Evolutionary conservation across 2,329 filamentous ascomycete genomes (phyloP), one percentile per base, ranked within the genome.

Genomic region (Fusarium protoensiforme): DNA sequence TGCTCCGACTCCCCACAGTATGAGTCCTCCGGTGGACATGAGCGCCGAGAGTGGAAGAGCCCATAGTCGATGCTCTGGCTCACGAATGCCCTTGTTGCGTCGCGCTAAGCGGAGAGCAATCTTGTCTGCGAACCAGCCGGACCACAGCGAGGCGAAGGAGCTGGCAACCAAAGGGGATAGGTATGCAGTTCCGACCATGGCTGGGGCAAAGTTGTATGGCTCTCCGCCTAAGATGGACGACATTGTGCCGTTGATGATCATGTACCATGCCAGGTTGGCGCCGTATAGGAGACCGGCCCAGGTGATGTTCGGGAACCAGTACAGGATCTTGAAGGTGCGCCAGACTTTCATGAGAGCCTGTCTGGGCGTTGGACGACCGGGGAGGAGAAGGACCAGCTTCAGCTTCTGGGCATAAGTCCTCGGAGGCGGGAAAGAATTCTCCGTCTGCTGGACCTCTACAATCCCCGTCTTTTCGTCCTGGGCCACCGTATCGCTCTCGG

Each of bases 1-100:
- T 2, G 81, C 81, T 6, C 86, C 86, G 1, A 87, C 84, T 36
- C 86, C 86, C 85, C 85, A 87, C 5, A 86, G 71, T 57, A 87
- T 82, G 20, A 87, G 78, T 1, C 83, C 84, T 24, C 78, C 80
- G 1, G 83, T 81, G 0, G 84, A 78, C n/a, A 87, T 69, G 14
- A 87, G 36, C 4, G 81, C 68, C 6, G 81, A 83, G 0, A 81
- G 77, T 1, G 78, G 73, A 2, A 80, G 59, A 4, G 72, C 58
- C 82, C 80, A 83, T 5, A 83, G 73, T 1, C 81, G 73, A 29
- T 82, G 79, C 46, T 83, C 81, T 0, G 82, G 76, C 31, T 83
- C 82, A 3, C 76, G 74, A 4, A 83, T 75, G 10, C 81, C 81
- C 33, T 76, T 74, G 69, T 83, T 83, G 18, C 75, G 78, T 5